These are phyloP conservation scores for Harringtonia lauricola DNA, from an alignment of 2,329 filamentous ascomycete species.

Conservation along the genomic window DNA sequence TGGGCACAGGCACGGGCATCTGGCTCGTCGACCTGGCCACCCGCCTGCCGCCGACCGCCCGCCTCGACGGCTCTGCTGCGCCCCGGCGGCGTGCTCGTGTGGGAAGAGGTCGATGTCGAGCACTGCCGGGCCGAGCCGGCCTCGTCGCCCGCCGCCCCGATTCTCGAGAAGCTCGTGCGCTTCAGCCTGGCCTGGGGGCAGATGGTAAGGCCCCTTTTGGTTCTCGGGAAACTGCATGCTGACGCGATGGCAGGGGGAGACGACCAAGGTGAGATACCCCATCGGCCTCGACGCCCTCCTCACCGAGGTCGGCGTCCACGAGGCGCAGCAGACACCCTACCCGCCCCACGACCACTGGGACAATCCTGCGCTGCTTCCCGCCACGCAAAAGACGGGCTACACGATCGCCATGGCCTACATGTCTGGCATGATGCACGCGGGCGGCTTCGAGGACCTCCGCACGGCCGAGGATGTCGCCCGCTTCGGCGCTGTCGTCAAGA, in stretches of 20 bases:
- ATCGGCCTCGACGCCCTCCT: not conserved
- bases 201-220: too few species aligned
- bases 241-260: too few species aligned
- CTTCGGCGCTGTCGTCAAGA: not conserved
- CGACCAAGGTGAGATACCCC: not conserved
- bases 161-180: not conserved
- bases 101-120: constrained; percentile 5
- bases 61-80: constrained; percentile 8
- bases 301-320: not conserved
- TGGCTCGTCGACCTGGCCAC: constrained; percentile 9
- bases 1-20: constrained; percentile 8
- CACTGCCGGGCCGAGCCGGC: not conserved
- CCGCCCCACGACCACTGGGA: not conserved
- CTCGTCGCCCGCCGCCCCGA: not conserved
- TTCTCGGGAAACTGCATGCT: too few species aligned
- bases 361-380: not conserved
- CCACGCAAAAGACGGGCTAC: not conserved
- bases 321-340: not conserved
- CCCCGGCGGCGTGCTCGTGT: constrained; percentile 8
- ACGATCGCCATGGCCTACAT: not conserved
- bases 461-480: constrained; percentile 1
- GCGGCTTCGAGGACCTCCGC: constrained; percentile 3
- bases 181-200: not conserved
- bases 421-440: constrained; percentile 3
- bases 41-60: constrained; percentile 1